phyloP scores from a whole-genome alignment of 2,329 filamentous ascomycete genomes.

The Arthrinium puccinioides region DNA sequence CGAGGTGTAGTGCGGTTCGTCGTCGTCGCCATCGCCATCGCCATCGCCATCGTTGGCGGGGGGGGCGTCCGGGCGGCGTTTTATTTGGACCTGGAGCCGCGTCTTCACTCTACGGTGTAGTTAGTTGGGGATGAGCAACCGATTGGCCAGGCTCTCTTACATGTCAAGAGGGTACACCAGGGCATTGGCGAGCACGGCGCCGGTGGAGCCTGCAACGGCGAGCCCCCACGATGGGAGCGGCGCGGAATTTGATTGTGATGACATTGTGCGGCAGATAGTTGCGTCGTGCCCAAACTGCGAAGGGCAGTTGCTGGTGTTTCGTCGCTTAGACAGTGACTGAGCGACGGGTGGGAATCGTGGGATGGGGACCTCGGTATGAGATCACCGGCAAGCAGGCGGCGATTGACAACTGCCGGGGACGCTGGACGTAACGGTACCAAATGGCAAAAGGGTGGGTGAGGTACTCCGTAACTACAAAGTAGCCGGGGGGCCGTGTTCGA shows the following conservation, averaged over 20 bases:
- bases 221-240: constrained; percentile 85
- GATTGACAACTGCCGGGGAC: too few species aligned
- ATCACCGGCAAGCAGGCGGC: too few species aligned
- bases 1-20: constrained; percentile 71
- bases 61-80: constrained; percentile 42
- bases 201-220: constrained; percentile 85
- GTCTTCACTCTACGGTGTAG: constrained; percentile 74
- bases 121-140: not conserved
- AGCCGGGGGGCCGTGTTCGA: too few species aligned
- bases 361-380: too few species aligned
- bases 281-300: too few species aligned
- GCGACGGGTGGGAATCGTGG: too few species aligned
- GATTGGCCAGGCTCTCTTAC: constrained; percentile 56
- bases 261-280: constrained; percentile 48
- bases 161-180: constrained; percentile 95
- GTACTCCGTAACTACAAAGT: too few species aligned
- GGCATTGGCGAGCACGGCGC: constrained; percentile 90
- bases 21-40: constrained; percentile 8
- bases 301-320: too few species aligned
- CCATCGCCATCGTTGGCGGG: constrained; percentile 32
- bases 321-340: too few species aligned
- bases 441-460: too few species aligned
- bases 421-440: too few species aligned
- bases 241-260: constrained; percentile 55
- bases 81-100: constrained; percentile 89